Percentiles rank a stretch among this genome's conserved stretches.
Evolutionary conservation across 306 rosid species (phyloP).

Genomic region (Morella rubra): DNA sequence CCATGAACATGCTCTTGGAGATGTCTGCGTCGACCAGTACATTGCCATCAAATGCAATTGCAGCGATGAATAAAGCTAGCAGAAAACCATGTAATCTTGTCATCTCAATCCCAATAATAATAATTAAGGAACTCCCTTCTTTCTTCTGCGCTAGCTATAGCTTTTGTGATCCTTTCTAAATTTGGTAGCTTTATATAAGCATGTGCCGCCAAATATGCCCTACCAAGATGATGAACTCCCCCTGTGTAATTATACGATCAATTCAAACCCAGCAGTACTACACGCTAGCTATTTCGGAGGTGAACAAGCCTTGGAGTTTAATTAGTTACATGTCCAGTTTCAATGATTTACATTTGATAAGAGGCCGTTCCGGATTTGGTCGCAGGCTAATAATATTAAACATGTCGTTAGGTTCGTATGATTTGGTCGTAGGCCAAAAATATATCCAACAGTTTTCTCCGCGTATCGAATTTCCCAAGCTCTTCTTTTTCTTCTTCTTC

Average conservation of each 20-base stretch:
- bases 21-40: slow-evolving; percentile 42
- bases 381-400: background rate
- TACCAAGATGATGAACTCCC: background rate
- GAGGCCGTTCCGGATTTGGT: background rate
- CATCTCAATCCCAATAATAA: slow-evolving; percentile 31
- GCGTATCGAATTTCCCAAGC: no score
- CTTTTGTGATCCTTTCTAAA: background rate
- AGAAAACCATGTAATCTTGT: slow-evolving; percentile 32
- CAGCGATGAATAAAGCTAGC: slow-evolving; percentile 32
- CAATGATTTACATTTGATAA: no score
- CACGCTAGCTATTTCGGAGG: background rate
- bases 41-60: slow-evolving; percentile 20
- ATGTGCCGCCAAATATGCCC: background rate
- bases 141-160: no score
- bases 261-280: no score
- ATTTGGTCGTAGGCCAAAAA: no score
- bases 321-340: no score
- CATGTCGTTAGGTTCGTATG: no score
- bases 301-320: background rate
- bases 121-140: background rate
- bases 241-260: no score
- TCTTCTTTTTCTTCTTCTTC: no score
- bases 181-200: background rate
- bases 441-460: no score
- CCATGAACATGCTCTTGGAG: slow-evolving; percentile 55